Evolutionary conservation across 305 asterid species (phyloP), one percentile per base, ranked within the genome.

Genomic region (Plantago lanceolata): DNA sequence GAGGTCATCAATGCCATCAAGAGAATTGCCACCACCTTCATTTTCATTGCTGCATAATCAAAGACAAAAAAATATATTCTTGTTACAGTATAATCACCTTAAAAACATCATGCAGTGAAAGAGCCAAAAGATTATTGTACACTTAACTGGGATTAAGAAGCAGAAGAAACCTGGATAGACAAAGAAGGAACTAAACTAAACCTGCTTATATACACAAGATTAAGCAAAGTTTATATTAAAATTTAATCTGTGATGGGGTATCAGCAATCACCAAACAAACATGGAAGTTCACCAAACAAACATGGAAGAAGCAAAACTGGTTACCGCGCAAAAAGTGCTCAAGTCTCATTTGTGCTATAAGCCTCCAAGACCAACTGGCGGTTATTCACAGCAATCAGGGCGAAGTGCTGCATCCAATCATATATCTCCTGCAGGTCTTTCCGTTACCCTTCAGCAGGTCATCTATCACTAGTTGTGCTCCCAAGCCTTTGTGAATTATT

Each of bases 11-110:
- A 15, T 29, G 56, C 48, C 43, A 73, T 40, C 59, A 75, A 73
- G 55, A 65, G 69, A 21, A 76, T n/a, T 21, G 70, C 72, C 17
- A 56, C 57, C 67, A 66, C 28, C 56, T 76, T 76, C 81, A 79
- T 76, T 59, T 9, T 68, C 40, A 20, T 18, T 17, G 11, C 72
- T 70, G 63, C 57, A 59, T 7, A 12, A 44, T 33, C 26, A 3
- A 6, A 37, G 21, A 61, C 43, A 48, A 61, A 40, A 16, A 2
- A 20, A n/a, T n/a, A n/a, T n/a, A n/a, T 8, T 47, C 21, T 47
- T 24, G 17, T 9, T 28, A 40, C 19, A 14, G 13, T 35, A 37
- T 24, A 1, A 24, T 24, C 28, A 1, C 28, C 28, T 24, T 24
- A 3, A 24, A 3, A 24, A 24, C 28, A 24, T 24, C 2, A 24